Evolutionary conservation across 2,329 filamentous ascomycete genomes (phyloP), one percentile per base, ranked within the genome.

Genomic region (Myriosclerotinia duriaeana): DNA sequence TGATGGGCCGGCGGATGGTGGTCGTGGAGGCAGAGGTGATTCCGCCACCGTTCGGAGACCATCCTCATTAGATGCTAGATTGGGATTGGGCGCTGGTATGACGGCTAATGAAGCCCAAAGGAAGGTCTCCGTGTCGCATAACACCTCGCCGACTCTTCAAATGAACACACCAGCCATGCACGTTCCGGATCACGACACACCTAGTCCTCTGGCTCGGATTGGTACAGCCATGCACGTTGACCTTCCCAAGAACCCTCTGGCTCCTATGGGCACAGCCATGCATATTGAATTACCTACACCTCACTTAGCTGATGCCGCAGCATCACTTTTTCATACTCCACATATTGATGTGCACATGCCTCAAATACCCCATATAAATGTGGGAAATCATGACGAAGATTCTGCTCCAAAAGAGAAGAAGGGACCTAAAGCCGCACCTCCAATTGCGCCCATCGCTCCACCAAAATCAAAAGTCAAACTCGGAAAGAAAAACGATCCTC

Each of bases 1-100:
- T 26, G 64, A 66, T 54, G 64, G 64, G 48, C 26, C 64, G 2
- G 17, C 34, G 14, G 64, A 66, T 63, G 58, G 55, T 34, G 38
- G 3, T 36, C 36, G 40, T 4, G 40, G 6, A 8, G 44, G 20
- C 38, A 26, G 26, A 30, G 14, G 17, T 11, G 38, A 20, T 20
- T 63, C 48, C 26, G 22, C 14, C 22, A 34, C 20, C 30, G 14
- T 4, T 15, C 12, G 58, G 40, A 50, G 20, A 40, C 44, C 52
- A 44, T 53, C 60, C 22, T 48, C 48, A 0, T 63, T 63, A 42
- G 60, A 63, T 42, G 6, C 38, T 34, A 63, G 52, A 17, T 8
- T 63, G n/a, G 60, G 60, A 6, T n/a, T 63, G 7, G 60, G 60
- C 3, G 17, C 60, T 17, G 26, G 55, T 20, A 63, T 53, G 46